phyloP scores from a whole-genome alignment of 2,329 filamentous ascomycete genomes.

The Cladosporium sp. region DNA sequence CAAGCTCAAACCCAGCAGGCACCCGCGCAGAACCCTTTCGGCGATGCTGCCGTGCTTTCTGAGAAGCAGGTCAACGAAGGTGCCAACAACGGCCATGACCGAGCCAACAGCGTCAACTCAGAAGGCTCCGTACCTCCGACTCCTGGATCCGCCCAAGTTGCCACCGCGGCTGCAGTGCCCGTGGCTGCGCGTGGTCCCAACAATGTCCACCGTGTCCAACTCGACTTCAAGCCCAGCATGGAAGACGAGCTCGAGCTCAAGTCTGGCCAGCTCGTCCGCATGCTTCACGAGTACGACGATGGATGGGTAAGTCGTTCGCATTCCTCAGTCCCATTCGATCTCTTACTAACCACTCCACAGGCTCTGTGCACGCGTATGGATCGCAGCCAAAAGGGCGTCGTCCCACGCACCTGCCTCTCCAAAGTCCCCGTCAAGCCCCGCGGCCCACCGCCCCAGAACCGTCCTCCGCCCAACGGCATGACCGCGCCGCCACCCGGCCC shows the following conservation, averaged over 20 bases:
- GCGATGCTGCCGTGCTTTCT: conserved; percentile 24
- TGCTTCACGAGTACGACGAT: conserved; percentile 95
- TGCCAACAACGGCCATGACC: conserved; percentile 17
- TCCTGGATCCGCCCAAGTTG: conserved; percentile 24
- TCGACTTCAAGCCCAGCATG: conserved; percentile 90
- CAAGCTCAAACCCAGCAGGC: conserved; percentile 35
- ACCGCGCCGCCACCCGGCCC: conserved; percentile 27
- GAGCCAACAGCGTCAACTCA: conserved; percentile 14
- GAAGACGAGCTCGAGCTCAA: conserved; percentile 81
- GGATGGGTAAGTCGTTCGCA: conserved; percentile 69
- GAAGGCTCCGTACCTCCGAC: conserved; percentile 18
- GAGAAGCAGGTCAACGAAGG: conserved; percentile 28
- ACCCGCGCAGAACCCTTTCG: conserved; percentile 30
- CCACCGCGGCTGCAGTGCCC: conserved; percentile 32
- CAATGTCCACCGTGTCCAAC: conserved; percentile 84
- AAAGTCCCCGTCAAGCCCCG: conserved; percentile 86
- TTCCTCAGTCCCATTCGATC: not conserved
- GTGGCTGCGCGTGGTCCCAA: conserved; percentile 39
- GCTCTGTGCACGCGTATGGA: conserved; percentile 88
- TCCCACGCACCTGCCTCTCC: conserved; percentile 87
- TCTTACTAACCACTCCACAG: conserved; percentile 37
- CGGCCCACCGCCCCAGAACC: conserved; percentile 45
- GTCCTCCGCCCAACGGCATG: conserved; percentile 23
- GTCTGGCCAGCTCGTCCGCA: conserved; percentile 75
- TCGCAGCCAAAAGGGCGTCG: conserved; percentile 85